Conservation (phyloP, 306 rosid genomes). For the Senna tora region DNA sequence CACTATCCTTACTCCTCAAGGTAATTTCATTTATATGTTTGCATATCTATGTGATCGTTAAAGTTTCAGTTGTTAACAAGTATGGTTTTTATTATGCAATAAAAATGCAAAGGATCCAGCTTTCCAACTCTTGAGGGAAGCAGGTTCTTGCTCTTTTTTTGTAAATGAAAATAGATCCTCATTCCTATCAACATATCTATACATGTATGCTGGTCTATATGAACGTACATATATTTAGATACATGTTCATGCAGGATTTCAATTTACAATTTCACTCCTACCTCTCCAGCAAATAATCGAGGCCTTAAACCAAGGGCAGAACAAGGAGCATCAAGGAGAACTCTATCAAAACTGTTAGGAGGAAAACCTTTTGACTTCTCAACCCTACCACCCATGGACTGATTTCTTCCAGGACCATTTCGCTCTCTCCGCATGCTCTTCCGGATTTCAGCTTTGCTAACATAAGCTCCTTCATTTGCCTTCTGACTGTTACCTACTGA, state of each 20-base stretch:
- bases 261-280: conserved; percentile 38
- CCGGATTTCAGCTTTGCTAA: conserved; percentile 74
- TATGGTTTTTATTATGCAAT: neutral
- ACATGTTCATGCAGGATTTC: conserved; percentile 8
- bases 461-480: conserved; percentile 55
- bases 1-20: conserved; percentile 6
- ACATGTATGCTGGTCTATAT: neutral
- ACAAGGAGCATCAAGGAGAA: conserved; percentile 98
- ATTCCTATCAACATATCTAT: conserved; percentile 12
- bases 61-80: conserved; percentile 6
- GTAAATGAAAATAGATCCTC: neutral
- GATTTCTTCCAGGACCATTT: conserved; percentile 94
- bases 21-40: conserved; percentile 9
- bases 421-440: conserved; percentile 65
- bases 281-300: conserved; percentile 88
- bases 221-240: neutral
- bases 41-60: neutral
- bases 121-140: conserved; percentile 22
- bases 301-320: conserved; percentile 99
- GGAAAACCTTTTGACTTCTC: conserved; percentile 83
- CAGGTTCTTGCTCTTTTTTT: neutral
- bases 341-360: conserved; percentile 89
- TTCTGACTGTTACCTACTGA: conserved; percentile 53
- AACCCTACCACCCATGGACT: conserved; percentile 68
- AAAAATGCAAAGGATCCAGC: conserved; percentile 24